Percentiles rank a stretch among this genome's conserved stretches.
Conservation (phyloP, 78 protist species). For the Corallochytrium limacisporum region DNA sequence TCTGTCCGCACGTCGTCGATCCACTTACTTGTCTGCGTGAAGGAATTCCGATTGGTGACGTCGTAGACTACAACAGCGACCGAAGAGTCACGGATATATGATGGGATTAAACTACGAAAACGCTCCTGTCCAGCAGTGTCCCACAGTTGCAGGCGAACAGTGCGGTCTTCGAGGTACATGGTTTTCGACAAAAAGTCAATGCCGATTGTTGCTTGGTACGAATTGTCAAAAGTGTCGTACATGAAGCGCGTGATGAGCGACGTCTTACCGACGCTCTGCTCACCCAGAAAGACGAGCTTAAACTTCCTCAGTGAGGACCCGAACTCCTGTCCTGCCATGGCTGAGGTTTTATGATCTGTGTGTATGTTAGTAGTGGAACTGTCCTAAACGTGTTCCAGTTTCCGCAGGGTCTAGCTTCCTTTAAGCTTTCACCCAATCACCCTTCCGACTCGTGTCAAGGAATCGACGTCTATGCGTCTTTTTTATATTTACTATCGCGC, state of each 20-base stretch:
- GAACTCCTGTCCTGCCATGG: no score
- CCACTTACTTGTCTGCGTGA: slow-evolving; percentile 71
- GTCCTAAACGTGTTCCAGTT: no score
- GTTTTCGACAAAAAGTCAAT: slow-evolving; percentile 90
- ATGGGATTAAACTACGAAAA: slow-evolving; percentile 87
- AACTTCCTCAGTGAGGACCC: slow-evolving; percentile 35
- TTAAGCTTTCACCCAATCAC: no score
- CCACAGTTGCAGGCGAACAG: slow-evolving; percentile 95
- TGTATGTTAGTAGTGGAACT: no score
- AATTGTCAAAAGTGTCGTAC: slow-evolving; percentile 90
- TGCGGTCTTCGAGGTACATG: slow-evolving; percentile 83
- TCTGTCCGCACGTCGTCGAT: slow-evolving; percentile 85
- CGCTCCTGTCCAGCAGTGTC: slow-evolving; percentile 81
- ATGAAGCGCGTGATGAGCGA: slow-evolving; percentile 90
- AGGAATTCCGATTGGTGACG: slow-evolving; percentile 74
- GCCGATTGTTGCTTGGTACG: slow-evolving; percentile 94
- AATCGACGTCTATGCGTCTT: no score
- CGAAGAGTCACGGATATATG: slow-evolving; percentile 89
- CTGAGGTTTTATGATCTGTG: no score
- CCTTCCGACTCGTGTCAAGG: no score
- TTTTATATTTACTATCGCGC: no score
- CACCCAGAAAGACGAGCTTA: slow-evolving; percentile 79
- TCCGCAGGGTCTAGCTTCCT: no score
- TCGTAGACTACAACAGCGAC: slow-evolving; percentile 96
- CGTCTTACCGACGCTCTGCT: slow-evolving; percentile 75